A percentile compares a stretch with the other conserved stretches of the same genome.
Conservation (phyloP, 495 filamentous ascomycete genomes). For the Hypoxylon subgilvum region DNA sequence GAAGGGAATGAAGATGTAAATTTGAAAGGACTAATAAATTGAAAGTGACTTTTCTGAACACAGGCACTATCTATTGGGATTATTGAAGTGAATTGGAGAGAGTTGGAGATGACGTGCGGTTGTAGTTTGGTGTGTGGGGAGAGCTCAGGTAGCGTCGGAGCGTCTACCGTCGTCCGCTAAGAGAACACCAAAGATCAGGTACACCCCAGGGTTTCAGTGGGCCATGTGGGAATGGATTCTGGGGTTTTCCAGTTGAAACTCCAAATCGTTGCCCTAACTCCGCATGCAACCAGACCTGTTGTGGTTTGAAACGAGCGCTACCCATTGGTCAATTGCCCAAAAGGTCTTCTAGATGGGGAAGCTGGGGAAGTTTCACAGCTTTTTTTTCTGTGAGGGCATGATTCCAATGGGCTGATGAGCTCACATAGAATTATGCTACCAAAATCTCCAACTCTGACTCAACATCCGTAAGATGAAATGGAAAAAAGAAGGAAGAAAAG, state of each 20-base stretch:
- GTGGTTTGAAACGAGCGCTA: neutral
- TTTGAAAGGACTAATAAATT: too few relatives aligned
- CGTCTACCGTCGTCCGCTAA: neutral
- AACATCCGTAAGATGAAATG: conserved; percentile 1
- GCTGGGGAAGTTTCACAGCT: conserved; percentile 1
- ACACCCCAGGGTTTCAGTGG: conserved; percentile 14
- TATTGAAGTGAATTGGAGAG: conserved; percentile 9
- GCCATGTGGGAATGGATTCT: conserved; percentile 17
- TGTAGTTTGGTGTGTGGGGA: conserved; percentile 21
- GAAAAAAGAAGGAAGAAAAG: neutral
- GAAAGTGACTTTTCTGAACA: too few relatives aligned
- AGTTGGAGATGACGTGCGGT: conserved; percentile 30
- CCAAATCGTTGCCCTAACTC: too few relatives aligned
- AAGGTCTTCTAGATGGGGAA: conserved; percentile 20
- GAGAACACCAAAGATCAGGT: conserved; percentile 9
- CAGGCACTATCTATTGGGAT: too few relatives aligned
- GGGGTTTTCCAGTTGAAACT: too few relatives aligned
- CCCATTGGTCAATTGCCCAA: conserved; percentile 31
- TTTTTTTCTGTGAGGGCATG: neutral
- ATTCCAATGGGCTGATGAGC: too few relatives aligned
- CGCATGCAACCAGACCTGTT: too few relatives aligned
- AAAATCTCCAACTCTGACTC: neutral
- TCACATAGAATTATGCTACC: too few relatives aligned
- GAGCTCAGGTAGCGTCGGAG: neutral
- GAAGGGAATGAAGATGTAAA: neutral